phyloP scores from a whole-genome alignment of 768 basidiomycete species.

The Cystofilobasidium ferigula region DNA sequence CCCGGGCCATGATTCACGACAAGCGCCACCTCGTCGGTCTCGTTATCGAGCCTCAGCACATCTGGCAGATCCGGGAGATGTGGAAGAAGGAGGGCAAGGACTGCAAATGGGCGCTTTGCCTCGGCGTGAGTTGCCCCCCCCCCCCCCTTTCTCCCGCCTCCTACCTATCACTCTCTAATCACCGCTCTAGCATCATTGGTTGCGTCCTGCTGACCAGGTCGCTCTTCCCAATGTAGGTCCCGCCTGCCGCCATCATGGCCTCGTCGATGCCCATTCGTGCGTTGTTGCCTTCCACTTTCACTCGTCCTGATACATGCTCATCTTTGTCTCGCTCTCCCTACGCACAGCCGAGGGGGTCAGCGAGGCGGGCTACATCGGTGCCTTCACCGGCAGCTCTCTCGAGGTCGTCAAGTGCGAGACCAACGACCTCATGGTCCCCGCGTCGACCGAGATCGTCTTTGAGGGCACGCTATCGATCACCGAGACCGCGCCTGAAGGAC shows the following conservation, averaged over 20 bases:
- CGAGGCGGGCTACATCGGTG: conserved; percentile 17
- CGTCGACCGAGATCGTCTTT: conserved; percentile 18
- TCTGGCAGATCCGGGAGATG: conserved; percentile 20
- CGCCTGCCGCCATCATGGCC: conserved; percentile 20
- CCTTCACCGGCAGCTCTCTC: conserved; percentile 6
- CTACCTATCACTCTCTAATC: not conserved
- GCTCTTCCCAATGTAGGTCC: not conserved
- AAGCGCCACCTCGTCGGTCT: conserved; percentile 18
- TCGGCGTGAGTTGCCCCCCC: conserved; percentile 21
- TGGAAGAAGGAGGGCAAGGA: conserved; percentile 20
- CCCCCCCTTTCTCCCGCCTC: no score
- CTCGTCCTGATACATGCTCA: not conserved
- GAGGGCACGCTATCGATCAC: conserved; percentile 13
- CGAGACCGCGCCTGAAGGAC: conserved; percentile 17
- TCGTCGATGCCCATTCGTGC: conserved; percentile 14
- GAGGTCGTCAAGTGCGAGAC: conserved; percentile 19
- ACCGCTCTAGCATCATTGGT: not conserved
- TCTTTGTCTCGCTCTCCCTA: not conserved
- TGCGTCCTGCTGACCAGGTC: not conserved
- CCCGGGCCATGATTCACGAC: conserved; percentile 22
- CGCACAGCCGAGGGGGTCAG: conserved; percentile 12
- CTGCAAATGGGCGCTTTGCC: conserved; percentile 13
- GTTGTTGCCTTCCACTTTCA: not conserved
- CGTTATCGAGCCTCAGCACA: conserved; percentile 21
- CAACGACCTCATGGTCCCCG: conserved; percentile 13